Evolutionary conservation across 495 filamentous ascomycete genomes (phyloP).

Genomic region (Penicillium fimorum): DNA sequence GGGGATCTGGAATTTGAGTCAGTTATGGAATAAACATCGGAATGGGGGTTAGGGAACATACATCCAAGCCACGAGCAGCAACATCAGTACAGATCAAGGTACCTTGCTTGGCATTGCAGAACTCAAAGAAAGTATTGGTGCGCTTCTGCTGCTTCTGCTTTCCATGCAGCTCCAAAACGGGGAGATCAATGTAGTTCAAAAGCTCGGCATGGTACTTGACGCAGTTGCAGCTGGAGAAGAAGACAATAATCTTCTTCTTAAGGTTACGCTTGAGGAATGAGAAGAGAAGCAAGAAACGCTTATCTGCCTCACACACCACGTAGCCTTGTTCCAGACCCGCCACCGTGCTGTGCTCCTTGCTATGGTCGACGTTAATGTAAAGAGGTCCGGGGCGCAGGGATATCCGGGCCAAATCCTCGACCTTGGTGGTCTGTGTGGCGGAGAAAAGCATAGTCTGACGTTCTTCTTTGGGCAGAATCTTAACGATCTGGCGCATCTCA

Average conservation of each 20-base stretch:
- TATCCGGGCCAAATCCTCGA: conserved; percentile 92
- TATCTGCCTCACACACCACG: conserved; percentile 87
- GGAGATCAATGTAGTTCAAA: conserved; percentile 93
- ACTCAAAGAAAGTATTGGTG: conserved; percentile 97
- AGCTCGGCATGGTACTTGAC: conserved; percentile 95
- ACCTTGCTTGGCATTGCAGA: conserved; percentile 88
- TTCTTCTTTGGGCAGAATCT: conserved; percentile 85
- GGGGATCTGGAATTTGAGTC: conserved; percentile 59
- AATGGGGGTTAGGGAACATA: conserved; percentile 34
- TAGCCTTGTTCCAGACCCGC: conserved; percentile 94
- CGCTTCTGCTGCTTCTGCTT: conserved; percentile 98
- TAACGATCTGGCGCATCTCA: conserved; percentile 95
- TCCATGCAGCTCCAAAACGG: conserved; percentile 72
- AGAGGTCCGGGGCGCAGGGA: conserved; percentile 88
- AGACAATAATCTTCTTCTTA: conserved; percentile 96
- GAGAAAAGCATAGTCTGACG: conserved; percentile 97
- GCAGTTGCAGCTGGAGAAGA: conserved; percentile 89
- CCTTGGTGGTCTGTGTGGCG: conserved; percentile 96
- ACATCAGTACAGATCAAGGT: conserved; percentile 96
- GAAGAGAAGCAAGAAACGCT: conserved; percentile 91
- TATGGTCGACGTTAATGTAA: conserved; percentile 90
- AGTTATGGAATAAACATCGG: conserved; percentile 1
- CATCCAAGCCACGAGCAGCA: conserved; percentile 88
- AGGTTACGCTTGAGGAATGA: conserved; percentile 89
- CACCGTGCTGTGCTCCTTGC: conserved; percentile 79